Evolutionary conservation across 164 flowering plant species (phyloP).

Genomic region (Tinospora cordifolia): DNA sequence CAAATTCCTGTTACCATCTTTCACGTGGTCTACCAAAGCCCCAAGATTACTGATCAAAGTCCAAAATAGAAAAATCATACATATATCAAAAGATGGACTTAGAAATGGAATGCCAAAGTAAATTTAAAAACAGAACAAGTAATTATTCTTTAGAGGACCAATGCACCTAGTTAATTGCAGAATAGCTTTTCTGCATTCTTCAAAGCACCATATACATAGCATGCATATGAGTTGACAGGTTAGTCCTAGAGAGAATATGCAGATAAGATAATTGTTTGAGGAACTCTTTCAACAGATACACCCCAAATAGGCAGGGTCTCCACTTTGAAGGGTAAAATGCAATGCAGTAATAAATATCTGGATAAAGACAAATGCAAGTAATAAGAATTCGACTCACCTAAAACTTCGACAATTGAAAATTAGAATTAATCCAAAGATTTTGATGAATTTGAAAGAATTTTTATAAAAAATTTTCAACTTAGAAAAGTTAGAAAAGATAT

Average conservation of each 20-base stretch:
- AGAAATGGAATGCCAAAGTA: neutral
- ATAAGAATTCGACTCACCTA: too few relatives aligned
- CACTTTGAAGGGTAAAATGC: too few relatives aligned
- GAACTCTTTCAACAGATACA: too few relatives aligned
- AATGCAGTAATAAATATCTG: too few relatives aligned
- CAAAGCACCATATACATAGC: neutral
- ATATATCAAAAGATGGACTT: neutral
- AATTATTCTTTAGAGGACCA: neutral
- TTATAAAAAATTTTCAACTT: too few relatives aligned
- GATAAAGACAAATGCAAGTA: too few relatives aligned
- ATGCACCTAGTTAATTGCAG: neutral
- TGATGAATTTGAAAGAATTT: too few relatives aligned
- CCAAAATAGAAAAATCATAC: constrained; percentile 10
- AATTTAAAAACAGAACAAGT: neutral
- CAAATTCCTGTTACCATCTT: constrained; percentile 47
- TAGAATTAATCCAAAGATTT: too few relatives aligned
- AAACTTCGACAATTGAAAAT: too few relatives aligned
- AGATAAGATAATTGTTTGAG: too few relatives aligned
- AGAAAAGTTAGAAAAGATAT: too few relatives aligned
- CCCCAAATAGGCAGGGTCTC: too few relatives aligned
- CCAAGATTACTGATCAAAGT: constrained; percentile 43
- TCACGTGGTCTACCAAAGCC: constrained; percentile 52
- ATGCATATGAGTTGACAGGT: neutral
- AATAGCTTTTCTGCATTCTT: neutral
- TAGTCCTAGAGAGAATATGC: neutral